Evolutionary conservation across 306 rosid genomes (phyloP).

Genomic region (Albizia julibrissin): DNA sequence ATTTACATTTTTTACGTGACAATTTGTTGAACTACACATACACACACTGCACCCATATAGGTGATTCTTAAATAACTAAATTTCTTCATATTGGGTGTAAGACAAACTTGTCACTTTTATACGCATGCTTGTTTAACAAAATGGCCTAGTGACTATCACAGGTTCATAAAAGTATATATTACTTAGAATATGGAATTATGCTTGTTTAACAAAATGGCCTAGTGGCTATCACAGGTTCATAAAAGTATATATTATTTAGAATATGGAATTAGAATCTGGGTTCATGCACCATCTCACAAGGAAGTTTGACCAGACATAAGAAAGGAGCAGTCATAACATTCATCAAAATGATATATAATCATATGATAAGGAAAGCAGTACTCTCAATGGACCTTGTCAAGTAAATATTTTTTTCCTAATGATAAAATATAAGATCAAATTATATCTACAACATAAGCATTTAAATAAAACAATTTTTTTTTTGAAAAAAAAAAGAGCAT

Average conservation of each 20-base stretch:
- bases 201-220: not conserved
- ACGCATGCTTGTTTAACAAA: not conserved
- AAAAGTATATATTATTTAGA: not conserved
- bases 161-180: not conserved
- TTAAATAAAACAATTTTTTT: not conserved
- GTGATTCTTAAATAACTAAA: not conserved
- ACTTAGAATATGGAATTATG: not conserved
- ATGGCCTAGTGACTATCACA: not conserved
- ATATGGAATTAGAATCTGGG: not conserved
- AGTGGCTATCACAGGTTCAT: not conserved
- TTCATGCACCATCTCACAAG: not conserved
- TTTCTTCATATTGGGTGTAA: not conserved
- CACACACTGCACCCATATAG: not conserved
- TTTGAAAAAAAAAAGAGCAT: not conserved
- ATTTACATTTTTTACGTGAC: not conserved
- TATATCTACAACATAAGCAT: not conserved
- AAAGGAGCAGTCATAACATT: not conserved
- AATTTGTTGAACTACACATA: not conserved
- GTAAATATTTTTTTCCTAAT: not conserved
- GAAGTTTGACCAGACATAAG: slow-evolving; percentile 8
- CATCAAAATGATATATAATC: not conserved
- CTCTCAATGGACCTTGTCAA: not conserved
- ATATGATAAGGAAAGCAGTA: not conserved
- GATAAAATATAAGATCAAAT: slow-evolving; percentile 1
- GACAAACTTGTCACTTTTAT: not conserved